Percentiles rank a stretch among this genome's conserved stretches.
These are phyloP conservation scores for Pseudoturritis turrita DNA, from an alignment of 345 rosid species.

Conservation along the genomic window DNA sequence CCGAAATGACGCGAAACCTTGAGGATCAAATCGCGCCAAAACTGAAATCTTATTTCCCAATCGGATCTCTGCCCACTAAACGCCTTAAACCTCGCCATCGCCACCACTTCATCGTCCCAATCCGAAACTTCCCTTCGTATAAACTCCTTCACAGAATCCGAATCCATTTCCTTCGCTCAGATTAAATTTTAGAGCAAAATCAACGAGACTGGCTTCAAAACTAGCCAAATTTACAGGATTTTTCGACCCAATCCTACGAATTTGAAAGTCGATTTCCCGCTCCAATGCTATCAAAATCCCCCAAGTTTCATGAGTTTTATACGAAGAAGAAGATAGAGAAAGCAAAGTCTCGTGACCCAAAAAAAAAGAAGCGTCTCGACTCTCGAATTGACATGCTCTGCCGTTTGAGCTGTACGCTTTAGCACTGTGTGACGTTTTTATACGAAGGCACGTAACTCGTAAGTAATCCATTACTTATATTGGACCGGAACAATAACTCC, in stretches of 20 bases:
- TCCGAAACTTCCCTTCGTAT: conserved; percentile 61
- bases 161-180: conserved; percentile 35
- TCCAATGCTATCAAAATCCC: not conserved
- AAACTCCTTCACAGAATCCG: conserved; percentile 40
- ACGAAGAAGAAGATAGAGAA: conserved; percentile 17
- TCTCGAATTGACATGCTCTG: not conserved
- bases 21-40: conserved; percentile 77
- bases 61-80: conserved; percentile 90
- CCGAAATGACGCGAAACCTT: conserved; percentile 52
- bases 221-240: not conserved
- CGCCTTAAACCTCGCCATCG: conserved; percentile 81
- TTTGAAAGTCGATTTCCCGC: conserved; percentile 27
- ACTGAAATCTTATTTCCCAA: conserved; percentile 68
- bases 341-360: not conserved
- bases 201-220: not conserved
- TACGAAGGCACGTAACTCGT: no score
- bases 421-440: conserved; percentile 6
- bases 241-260: not conserved
- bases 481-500: not conserved
- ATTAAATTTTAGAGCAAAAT: not conserved
- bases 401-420: not conserved
- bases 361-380: not conserved
- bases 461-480: no score
- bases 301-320: not conserved
- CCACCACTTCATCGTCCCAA: conserved; percentile 74